These are phyloP conservation scores for Aspergillus tubingensis DNA, from an alignment of 2,329 filamentous ascomycete species.

Conservation along the genomic window DNA sequence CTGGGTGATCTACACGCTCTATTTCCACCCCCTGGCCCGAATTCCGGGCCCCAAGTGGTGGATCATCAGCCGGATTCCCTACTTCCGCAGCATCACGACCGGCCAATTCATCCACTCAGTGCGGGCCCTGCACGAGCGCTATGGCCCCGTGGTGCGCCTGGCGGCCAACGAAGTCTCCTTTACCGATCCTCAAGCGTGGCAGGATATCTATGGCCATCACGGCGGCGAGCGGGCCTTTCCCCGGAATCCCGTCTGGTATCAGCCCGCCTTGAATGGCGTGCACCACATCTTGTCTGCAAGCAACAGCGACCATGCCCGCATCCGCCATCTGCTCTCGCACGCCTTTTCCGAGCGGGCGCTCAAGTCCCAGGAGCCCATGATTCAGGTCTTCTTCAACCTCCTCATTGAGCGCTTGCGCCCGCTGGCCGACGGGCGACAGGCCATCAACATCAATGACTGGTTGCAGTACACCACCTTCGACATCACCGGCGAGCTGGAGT, in stretches of 20 bases:
- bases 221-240: not conserved
- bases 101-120: conserved; percentile 28
- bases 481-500: conserved; percentile 28
- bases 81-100: conserved; percentile 20
- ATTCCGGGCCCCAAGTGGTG: conserved; percentile 32
- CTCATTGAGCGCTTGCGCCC: conserved; percentile 18
- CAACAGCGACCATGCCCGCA: conserved; percentile 26
- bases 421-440: not conserved
- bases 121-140: conserved; percentile 32
- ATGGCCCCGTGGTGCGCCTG: conserved; percentile 41
- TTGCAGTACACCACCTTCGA: conserved; percentile 40
- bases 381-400: conserved; percentile 28
- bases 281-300: conserved; percentile 3
- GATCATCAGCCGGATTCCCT: conserved; percentile 28
- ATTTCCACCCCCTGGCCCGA: not conserved
- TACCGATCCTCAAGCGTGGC: not conserved
- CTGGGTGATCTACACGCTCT: not conserved
- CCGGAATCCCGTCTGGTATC: not conserved
- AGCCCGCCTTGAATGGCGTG: not conserved
- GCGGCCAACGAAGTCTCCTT: conserved; percentile 39
- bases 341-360: conserved; percentile 49
- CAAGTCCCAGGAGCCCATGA: conserved; percentile 40
- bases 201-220: conserved; percentile 7
- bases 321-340: conserved; percentile 38
- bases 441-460: conserved; percentile 28